Percentiles rank a stretch among this genome's conserved stretches.
Conservation (phyloP, 2,329 filamentous ascomycete species). For the Apiospora phragmitis region DNA sequence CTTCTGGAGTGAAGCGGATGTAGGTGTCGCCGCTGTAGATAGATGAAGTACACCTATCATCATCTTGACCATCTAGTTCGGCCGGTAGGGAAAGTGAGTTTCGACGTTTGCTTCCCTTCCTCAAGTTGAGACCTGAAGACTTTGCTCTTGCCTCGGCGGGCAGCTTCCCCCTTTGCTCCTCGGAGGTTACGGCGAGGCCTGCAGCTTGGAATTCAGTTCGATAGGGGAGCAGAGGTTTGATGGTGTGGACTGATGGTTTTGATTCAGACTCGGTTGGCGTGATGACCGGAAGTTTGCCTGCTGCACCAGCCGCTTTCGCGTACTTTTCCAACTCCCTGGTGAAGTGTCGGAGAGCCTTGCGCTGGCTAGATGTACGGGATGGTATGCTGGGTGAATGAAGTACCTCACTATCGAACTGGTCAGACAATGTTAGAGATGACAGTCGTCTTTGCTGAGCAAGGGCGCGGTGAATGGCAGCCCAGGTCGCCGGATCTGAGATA, state of each 20-base stretch:
- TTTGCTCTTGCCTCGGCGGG: conserved; percentile 9
- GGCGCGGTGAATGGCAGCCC: conserved; percentile 46
- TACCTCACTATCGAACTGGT: conserved; percentile 16
- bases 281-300: conserved; percentile 38
- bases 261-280: conserved; percentile 43
- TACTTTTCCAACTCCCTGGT: conserved; percentile 43
- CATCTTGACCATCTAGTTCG: conserved; percentile 19
- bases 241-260: conserved; percentile 48
- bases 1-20: conserved; percentile 25
- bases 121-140: neutral
- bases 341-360: conserved; percentile 41
- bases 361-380: conserved; percentile 47
- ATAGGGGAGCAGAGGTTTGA: conserved; percentile 55
- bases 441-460: conserved; percentile 47
- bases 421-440: conserved; percentile 32
- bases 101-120: neutral
- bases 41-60: conserved; percentile 16
- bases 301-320: conserved; percentile 37
- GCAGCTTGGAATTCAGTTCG: conserved; percentile 53
- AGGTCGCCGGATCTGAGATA: conserved; percentile 39
- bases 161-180: conserved; percentile 37
- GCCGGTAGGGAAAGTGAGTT: neutral
- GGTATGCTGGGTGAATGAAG: conserved; percentile 18
- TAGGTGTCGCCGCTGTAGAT: conserved; percentile 23
- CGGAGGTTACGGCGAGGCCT: conserved; percentile 58